Percentiles rank a stretch among this genome's conserved stretches.
phyloP scores from a whole-genome alignment of 1,284 basidiomycete genomes.

The Malassezia equina region DNA sequence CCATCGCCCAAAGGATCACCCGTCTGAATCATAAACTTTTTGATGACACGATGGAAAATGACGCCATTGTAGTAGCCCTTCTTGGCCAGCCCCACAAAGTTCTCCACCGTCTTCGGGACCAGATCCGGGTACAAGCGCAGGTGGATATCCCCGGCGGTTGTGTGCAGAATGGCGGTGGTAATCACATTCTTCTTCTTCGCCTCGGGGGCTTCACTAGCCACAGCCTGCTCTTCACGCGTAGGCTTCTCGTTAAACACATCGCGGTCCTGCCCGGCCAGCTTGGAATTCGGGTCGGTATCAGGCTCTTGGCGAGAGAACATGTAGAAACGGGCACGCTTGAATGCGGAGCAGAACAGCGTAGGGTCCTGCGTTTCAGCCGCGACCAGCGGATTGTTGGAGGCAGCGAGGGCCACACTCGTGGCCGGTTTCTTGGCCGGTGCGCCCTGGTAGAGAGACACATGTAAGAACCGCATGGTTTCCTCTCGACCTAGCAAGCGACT shows the following conservation, averaged over 20 bases:
- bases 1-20: slow-evolving; percentile 95
- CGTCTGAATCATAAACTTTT: slow-evolving; percentile 99
- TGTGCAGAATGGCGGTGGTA: slow-evolving; percentile 70
- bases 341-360: slow-evolving; percentile 82
- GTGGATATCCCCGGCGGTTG: slow-evolving; percentile 79
- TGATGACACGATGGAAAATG: slow-evolving; percentile 94
- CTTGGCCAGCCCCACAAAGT: slow-evolving; percentile 86
- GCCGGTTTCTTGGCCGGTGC: slow-evolving; percentile 75
- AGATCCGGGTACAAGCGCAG: slow-evolving; percentile 80
- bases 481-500: slow-evolving; percentile 82
- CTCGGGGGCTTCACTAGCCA: slow-evolving; percentile 57
- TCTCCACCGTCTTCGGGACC: slow-evolving; percentile 89
- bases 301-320: slow-evolving; percentile 86
- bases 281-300: slow-evolving; percentile 60
- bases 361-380: slow-evolving; percentile 63
- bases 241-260: slow-evolving; percentile 98
- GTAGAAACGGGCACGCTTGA: slow-evolving; percentile 89
- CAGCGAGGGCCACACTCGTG: slow-evolving; percentile 83
- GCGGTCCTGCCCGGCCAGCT: slow-evolving; percentile 59
- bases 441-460: slow-evolving; percentile 82
- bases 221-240: slow-evolving; percentile 87
- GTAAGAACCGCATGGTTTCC: slow-evolving; percentile 80
- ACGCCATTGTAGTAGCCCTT: slow-evolving; percentile 87
- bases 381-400: slow-evolving; percentile 86
- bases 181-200: slow-evolving; percentile 51